Base-by-base conservation (phyloP, 768 basidiomycete genomes). In the Termitomyces sp. region DNA sequence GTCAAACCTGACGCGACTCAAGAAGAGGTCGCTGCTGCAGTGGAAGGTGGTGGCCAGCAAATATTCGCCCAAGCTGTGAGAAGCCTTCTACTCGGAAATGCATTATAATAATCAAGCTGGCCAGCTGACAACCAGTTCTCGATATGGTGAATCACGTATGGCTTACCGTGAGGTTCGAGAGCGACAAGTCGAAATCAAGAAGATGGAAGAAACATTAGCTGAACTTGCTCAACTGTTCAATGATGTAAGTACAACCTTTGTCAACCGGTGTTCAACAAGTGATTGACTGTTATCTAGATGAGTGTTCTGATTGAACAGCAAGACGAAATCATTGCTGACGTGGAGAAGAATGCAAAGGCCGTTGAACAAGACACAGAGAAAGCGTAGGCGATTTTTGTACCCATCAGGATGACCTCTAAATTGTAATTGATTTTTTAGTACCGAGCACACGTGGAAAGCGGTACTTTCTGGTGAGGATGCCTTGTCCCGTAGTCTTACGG, bases 121-220 rank as follows among this genome's bases (percentile, higher is more conserved):
- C 12, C 59, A 92, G 91, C 76, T 95, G 43, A 80, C 87, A 41
- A 78, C 78, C 29, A 90, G 90, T n/a, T 85, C 82, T 50, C 83
- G 85, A n/a, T 92, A 92, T 69, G 90, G 86, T 32, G 89, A 92
- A 62, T 86, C 92, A 16, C 78, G 92, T 46, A 81, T 82, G 43
- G 94, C 90, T 0, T 92, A 88, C 69, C 81, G 84, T 49, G 95
- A 97, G 71, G 93, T 95, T 0, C 95, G 95, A 68, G 85, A 89
- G 57, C 82, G 95, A 35, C 92, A 95, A 67, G 81, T 87, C 65
- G 93, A 97, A 59, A 82, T 98, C 62, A 80, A 82, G 62, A 84
- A 82, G 69, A 92, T 96, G 67, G 93, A 96, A 70, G 78, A 82
- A 63, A 97, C 94, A 4, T 73, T 96, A 46, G 87, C 82, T n/a